A percentile compares a stretch with the other conserved stretches of the same genome.
Conservation (phyloP, 306 rosid species). For the Citrullus mucosospermus region DNA sequence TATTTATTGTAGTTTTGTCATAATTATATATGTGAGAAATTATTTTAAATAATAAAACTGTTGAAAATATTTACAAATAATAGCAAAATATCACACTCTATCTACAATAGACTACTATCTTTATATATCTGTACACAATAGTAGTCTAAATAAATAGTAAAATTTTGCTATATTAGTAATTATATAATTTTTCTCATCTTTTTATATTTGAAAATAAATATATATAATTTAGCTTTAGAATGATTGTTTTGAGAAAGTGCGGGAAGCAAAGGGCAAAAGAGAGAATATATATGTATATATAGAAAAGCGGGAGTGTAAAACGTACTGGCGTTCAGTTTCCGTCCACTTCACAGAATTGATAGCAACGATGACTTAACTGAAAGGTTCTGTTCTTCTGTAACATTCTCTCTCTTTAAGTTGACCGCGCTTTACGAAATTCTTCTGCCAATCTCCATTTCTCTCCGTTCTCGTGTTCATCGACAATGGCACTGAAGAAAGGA, state of each 20-base stretch:
- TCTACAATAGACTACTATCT: too few species aligned
- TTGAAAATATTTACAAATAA: too few species aligned
- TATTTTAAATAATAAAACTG: too few species aligned
- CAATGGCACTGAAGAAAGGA: slow-evolving; percentile 1
- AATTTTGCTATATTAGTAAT: too few species aligned
- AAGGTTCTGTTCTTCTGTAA: background rate
- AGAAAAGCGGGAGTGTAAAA: background rate
- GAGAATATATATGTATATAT: background rate
- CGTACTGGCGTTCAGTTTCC: background rate
- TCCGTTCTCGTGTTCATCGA: background rate
- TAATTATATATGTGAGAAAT: too few species aligned
- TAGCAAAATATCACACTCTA: too few species aligned
- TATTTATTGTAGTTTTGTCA: too few species aligned
- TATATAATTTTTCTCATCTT: too few species aligned
- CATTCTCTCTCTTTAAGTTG: background rate
- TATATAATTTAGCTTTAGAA: too few species aligned
- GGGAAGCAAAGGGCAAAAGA: background rate
- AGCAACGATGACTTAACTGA: background rate
- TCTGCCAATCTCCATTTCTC: background rate
- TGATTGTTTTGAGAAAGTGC: background rate
- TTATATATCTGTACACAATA: too few species aligned
- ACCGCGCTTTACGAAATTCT: background rate
- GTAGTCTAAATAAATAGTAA: too few species aligned
- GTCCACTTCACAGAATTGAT: background rate
- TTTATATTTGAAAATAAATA: too few species aligned